A percentile compares a stretch with the other conserved stretches of the same genome.
Conservation (phyloP, 495 filamentous ascomycete genomes). For the Friedmanniomyces endolithicus region DNA sequence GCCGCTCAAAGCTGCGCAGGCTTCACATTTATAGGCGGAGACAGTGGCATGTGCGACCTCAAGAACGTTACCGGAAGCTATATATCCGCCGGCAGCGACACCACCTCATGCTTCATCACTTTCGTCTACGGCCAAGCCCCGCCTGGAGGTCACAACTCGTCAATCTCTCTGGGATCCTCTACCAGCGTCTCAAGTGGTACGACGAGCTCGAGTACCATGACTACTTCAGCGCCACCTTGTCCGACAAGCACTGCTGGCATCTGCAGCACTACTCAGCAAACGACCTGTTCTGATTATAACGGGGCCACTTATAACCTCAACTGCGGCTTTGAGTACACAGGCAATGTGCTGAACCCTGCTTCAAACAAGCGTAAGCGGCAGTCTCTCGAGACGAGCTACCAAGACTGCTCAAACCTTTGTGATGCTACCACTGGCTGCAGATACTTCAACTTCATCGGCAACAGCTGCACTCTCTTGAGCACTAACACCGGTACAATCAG, state of each 20-base stretch:
- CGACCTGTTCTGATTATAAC: slow-evolving; percentile 3
- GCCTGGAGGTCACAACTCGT: neutral
- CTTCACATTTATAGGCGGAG: slow-evolving; percentile 2
- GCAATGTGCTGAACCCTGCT: slow-evolving; percentile 11
- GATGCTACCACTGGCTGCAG: slow-evolving; percentile 10
- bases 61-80: neutral
- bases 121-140: neutral
- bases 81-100: neutral
- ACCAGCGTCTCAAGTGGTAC: neutral
- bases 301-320: slow-evolving; percentile 9
- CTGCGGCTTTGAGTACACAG: slow-evolving; percentile 7
- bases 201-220: neutral
- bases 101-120: neutral
- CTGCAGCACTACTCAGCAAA: neutral
- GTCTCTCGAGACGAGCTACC: neutral
- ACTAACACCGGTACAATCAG: neutral
- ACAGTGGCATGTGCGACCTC: neutral
- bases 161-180: neutral
- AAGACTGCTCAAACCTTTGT: slow-evolving; percentile 8
- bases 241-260: neutral
- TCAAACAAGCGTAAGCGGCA: slow-evolving; percentile 1
- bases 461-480: slow-evolving; percentile 10
- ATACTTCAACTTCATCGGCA: slow-evolving; percentile 12
- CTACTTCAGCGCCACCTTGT: slow-evolving; percentile 3
- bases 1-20: neutral